A percentile compares a stretch with the other conserved stretches of the same genome.
Conservation (phyloP, 768 basidiomycete species). For the Boletus pseudo-olivaceus region DNA sequence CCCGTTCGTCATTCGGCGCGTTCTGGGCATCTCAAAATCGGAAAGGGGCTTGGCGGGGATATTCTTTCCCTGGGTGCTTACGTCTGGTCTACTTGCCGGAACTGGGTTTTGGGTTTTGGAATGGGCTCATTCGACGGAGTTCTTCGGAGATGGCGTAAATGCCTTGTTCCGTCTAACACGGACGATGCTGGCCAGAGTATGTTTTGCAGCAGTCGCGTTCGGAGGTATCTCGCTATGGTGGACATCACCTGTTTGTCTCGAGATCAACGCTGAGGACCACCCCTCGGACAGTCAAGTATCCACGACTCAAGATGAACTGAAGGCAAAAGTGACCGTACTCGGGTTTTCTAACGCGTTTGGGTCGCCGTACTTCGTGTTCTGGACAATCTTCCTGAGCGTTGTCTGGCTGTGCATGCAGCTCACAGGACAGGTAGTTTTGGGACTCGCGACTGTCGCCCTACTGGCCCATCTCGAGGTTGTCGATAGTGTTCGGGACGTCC, state of each 20-base stretch:
- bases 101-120: conserved; percentile 78
- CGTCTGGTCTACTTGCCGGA: conserved; percentile 56
- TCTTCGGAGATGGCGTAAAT: conserved; percentile 41
- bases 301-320: conserved; percentile 26
- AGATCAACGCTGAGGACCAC: conserved; percentile 41
- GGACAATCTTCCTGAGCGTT: conserved; percentile 59
- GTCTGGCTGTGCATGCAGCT: conserved; percentile 62
- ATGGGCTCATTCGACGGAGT: conserved; percentile 59
- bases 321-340: conserved; percentile 54
- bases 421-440: conserved; percentile 77
- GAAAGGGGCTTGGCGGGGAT: conserved; percentile 68
- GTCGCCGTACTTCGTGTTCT: conserved; percentile 82
- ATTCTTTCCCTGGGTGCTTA: conserved; percentile 58
- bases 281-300: conserved; percentile 5
- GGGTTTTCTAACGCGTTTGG: conserved; percentile 92
- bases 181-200: conserved; percentile 58
- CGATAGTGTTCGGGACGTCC: conserved; percentile 77
- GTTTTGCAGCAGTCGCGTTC: conserved; percentile 48
- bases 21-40: conserved; percentile 66
- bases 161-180: conserved; percentile 47
- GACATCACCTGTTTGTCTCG: conserved; percentile 68
- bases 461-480: conserved; percentile 77
- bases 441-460: conserved; percentile 58
- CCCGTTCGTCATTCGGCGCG: conserved; percentile 53
- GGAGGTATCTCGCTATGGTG: conserved; percentile 68